Evolutionary conservation across 1,284 basidiomycete species (phyloP), one percentile per base, ranked within the genome.

Genomic region (Malassezia arunalokei): DNA sequence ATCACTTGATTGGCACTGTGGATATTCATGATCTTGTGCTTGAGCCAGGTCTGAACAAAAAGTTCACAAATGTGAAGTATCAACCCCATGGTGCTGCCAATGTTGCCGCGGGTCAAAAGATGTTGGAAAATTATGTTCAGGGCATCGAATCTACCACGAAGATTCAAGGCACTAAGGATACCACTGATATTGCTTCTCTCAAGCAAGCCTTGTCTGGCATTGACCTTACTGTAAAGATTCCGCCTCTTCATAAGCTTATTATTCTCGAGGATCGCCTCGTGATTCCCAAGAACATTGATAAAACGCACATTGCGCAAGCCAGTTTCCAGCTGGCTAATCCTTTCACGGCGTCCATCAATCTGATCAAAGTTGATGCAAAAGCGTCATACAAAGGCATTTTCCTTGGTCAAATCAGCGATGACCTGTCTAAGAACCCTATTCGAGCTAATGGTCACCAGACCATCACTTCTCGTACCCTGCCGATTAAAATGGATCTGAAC

Each of bases 271-370:
- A 73, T 12, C 47, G 52, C 15, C 59, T 75, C 15, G 57, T 49
- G n/a, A 68, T 75, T 54, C 74, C 73, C 14, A 62, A 61, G 45
- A 58, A 73, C 59, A 73, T 74, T 47, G 68, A 63, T 7, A 60
- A 68, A 53, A 66, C 60, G 8, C 4, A 12, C 12, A 51, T 55
- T 12, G 68, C 66, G 5, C 49, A 56, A 47, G 60, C 60, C 28
- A 58, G 59, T 17, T 68, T 71, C 53, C 59, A 75, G 1, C 76
- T 86, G 40, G 75, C 75, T 12, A 87, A 86, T 64, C 84, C 84
- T 2, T 86, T 86, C 75, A 85, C 83, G 0, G 83, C 84, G 9
- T 81, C 80, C 62, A 81, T 86, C 70, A 84, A 83, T 67, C 69
- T 86, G 15, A 65, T 83, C 31, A 70, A 76, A 50, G 75, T 86